phyloP scores from a whole-genome alignment of 2,329 filamentous ascomycete genomes.

The Ophiostoma novo-ulmi region DNA sequence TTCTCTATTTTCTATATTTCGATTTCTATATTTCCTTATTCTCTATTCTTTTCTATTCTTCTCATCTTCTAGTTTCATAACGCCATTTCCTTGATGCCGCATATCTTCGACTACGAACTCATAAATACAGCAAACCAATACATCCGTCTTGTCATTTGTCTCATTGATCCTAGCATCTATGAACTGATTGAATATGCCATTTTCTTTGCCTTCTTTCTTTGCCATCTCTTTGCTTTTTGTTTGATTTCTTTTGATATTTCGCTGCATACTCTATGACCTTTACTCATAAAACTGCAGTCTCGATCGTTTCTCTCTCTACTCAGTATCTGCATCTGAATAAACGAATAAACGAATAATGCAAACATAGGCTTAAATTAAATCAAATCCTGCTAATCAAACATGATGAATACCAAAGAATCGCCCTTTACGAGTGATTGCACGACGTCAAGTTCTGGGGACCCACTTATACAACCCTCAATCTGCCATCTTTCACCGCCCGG shows the following conservation, averaged over 20 bases:
- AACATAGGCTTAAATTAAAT: neutral
- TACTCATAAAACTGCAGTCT: neutral
- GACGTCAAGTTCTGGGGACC: neutral
- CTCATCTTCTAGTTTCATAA: neutral
- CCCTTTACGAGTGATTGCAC: neutral
- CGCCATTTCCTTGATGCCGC: conserved; percentile 4
- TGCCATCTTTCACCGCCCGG: conserved; percentile 26
- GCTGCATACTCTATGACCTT: too few relatives aligned
- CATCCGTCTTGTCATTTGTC: neutral
- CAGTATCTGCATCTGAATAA: neutral
- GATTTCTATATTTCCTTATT: neutral
- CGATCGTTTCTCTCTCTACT: too few relatives aligned
- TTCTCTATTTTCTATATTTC: neutral
- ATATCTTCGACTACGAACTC: neutral
- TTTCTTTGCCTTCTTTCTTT: neutral
- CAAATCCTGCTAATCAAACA: neutral
- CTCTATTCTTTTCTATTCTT: neutral
- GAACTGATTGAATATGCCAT: neutral
- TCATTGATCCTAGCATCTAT: neutral
- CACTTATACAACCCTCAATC: conserved; percentile 12
- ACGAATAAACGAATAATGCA: neutral
- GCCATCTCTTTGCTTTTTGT: neutral
- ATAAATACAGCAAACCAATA: neutral
- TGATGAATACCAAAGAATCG: neutral
- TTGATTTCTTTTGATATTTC: neutral